Conservation (phyloP, 1,284 basidiomycete genomes). For the Naganishia liquefaciens region DNA sequence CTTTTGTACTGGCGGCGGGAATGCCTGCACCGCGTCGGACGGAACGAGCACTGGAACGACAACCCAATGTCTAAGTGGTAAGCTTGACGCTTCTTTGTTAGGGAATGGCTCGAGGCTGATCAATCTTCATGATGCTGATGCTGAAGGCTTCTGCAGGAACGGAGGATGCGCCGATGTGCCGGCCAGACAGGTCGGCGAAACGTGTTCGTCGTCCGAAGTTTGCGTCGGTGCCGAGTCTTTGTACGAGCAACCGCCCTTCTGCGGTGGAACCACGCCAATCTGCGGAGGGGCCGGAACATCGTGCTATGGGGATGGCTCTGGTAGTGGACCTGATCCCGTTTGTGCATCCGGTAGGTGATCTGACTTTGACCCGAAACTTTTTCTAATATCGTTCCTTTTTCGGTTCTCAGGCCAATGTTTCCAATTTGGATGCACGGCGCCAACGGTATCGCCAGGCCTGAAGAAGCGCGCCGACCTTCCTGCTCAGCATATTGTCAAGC, state of each 20-base stretch:
- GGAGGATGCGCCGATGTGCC: slow-evolving; percentile 1
- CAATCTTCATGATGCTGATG: neutral
- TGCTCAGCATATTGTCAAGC: slow-evolving; percentile 2
- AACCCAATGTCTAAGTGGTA: no score
- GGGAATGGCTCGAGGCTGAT: no score
- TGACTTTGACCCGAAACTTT: neutral
- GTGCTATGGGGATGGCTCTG: slow-evolving; percentile 3
- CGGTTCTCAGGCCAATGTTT: slow-evolving; percentile 11
- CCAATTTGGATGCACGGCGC: slow-evolving; percentile 7
- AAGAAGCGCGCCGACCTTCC: slow-evolving; percentile 4
- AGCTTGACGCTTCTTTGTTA: no score
- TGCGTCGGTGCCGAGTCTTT: neutral
- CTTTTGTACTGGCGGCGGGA: slow-evolving; percentile 7
- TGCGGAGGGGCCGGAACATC: slow-evolving; percentile 2
- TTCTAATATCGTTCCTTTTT: neutral
- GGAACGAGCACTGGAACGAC: no score
- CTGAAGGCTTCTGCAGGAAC: slow-evolving; percentile 1
- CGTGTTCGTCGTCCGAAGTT: neutral
- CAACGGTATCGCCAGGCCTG: slow-evolving; percentile 6
- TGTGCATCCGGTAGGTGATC: slow-evolving; percentile 19
- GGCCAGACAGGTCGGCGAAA: neutral
- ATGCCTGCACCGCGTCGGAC: neutral
- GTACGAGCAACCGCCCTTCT: neutral
- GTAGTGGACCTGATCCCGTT: slow-evolving; percentile 1
- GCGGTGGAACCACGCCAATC: neutral